Conservation (phyloP, 352 stramenopile species). For the Elongisporangium anandrum region DNA sequence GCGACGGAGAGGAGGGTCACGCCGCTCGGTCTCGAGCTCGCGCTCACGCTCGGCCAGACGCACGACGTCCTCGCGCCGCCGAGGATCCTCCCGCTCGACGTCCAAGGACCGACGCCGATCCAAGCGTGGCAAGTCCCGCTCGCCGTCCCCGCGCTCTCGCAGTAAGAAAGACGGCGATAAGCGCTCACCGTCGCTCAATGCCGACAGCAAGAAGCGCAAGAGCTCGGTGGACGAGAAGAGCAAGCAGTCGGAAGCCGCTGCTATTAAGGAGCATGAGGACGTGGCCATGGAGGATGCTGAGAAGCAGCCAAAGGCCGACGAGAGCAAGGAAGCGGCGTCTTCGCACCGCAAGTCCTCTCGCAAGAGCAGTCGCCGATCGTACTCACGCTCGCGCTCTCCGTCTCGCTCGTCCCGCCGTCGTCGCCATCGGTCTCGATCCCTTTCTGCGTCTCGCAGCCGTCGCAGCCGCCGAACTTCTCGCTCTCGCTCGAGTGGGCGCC, state of each 20-base stretch:
- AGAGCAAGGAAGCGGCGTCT: slow-evolving; percentile 10
- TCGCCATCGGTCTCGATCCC: slow-evolving; percentile 45
- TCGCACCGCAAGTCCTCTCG: slow-evolving; percentile 10
- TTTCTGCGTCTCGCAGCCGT: slow-evolving; percentile 36
- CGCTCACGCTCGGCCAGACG: slow-evolving; percentile 9
- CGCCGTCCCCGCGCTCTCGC: slow-evolving; percentile 11
- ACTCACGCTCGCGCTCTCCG: slow-evolving; percentile 49
- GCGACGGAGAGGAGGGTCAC: background rate
- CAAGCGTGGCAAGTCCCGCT: slow-evolving; percentile 19
- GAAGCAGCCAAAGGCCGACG: slow-evolving; percentile 10
- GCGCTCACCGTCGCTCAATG: slow-evolving; percentile 13
- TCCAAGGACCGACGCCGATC: slow-evolving; percentile 18
- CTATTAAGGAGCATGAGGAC: background rate
- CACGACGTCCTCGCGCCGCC: slow-evolving; percentile 23
- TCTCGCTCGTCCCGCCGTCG: slow-evolving; percentile 48
- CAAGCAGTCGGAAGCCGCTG: slow-evolving; percentile 6
- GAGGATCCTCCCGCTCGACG: slow-evolving; percentile 25
- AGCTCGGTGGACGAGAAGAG: slow-evolving; percentile 12
- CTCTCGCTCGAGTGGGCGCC: slow-evolving; percentile 49
- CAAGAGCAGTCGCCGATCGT: slow-evolving; percentile 53
- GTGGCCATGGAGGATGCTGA: background rate
- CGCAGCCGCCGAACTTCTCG: slow-evolving; percentile 27
- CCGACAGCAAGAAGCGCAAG: slow-evolving; percentile 11
- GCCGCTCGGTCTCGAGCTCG: slow-evolving; percentile 21
- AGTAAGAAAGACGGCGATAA: background rate